Percentiles rank a stretch among this genome's conserved stretches.
Conservation (phyloP, 106 monocot genomes). For the Vanilla planifolia region DNA sequence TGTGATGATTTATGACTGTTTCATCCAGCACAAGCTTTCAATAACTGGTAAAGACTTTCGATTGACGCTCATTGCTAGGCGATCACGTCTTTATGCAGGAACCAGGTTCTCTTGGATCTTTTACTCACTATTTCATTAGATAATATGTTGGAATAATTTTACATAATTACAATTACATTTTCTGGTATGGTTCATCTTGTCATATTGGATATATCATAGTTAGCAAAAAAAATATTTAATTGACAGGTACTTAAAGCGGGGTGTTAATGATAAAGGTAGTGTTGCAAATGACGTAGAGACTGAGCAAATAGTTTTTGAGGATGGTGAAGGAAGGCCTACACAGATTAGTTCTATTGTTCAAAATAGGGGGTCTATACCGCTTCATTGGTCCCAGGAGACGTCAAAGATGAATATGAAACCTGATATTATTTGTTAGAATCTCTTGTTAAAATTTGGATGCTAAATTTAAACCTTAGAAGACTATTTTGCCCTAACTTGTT, state of each 20-base stretch:
- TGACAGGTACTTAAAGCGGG: constrained; percentile 81
- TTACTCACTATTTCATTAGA: neutral
- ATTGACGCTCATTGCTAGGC: constrained; percentile 95
- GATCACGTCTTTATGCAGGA: constrained; percentile 94
- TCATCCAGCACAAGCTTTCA: constrained; percentile 64
- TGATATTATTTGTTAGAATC: constrained; percentile 83
- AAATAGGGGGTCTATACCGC: constrained; percentile 95
- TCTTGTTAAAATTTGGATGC: neutral
- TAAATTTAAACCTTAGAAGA: neutral
- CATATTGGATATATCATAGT: neutral
- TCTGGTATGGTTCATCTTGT: neutral
- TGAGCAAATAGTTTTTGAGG: constrained; percentile 88
- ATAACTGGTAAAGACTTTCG: constrained; percentile 58
- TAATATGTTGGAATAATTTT: neutral
- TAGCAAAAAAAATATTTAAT: neutral
- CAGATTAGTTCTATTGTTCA: constrained; percentile 91
- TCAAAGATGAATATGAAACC: constrained; percentile 85
- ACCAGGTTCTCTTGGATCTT: constrained; percentile 53
- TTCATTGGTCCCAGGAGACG: constrained; percentile 97
- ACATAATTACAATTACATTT: constrained; percentile 1
- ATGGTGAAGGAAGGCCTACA: constrained; percentile 35
- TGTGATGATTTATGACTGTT: neutral
- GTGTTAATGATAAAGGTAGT: constrained; percentile 87
- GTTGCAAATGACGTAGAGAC: constrained; percentile 99
- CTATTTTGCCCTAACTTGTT: neutral